phyloP scores from a whole-genome alignment of 2,329 filamentous ascomycete genomes.

The Thelonectria rubi region DNA sequence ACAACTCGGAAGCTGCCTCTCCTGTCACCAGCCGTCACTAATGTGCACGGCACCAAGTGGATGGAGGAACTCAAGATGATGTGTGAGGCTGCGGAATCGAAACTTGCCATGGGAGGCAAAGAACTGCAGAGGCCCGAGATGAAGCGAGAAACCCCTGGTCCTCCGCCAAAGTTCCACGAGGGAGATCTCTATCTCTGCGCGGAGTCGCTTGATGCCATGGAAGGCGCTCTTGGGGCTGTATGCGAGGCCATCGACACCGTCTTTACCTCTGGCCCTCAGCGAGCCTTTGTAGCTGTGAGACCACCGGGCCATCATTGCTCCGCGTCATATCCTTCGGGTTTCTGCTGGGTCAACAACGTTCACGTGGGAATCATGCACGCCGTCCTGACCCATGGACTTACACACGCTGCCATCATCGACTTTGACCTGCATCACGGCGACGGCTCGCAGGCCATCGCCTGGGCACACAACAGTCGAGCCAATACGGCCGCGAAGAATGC shows the following conservation, averaged over 20 bases:
- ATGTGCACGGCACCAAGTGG: constrained; percentile 91
- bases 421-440: constrained; percentile 94
- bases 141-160: constrained; percentile 57
- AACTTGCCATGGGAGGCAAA: constrained; percentile 78
- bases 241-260: constrained; percentile 92
- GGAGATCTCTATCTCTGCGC: constrained; percentile 91
- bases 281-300: constrained; percentile 91
- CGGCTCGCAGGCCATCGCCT: constrained; percentile 93
- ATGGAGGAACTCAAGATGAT: constrained; percentile 90
- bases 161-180: constrained; percentile 74
- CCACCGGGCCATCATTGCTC: constrained; percentile 98
- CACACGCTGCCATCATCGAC: constrained; percentile 92
- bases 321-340: constrained; percentile 86
- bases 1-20: constrained; percentile 77
- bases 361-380: constrained; percentile 96
- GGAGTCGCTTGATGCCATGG: constrained; percentile 86
- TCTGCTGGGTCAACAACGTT: constrained; percentile 99
- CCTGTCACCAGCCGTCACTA: constrained; percentile 79
- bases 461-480: constrained; percentile 84
- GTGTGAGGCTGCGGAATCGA: constrained; percentile 82
- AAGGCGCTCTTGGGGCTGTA: constrained; percentile 90
- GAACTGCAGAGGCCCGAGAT: constrained; percentile 78
- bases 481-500: constrained; percentile 72
- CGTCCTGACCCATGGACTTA: constrained; percentile 82
- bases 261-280: constrained; percentile 71